Percentiles rank a stretch among this genome's conserved stretches.
Conservation (phyloP, 2,329 filamentous ascomycete species). For the Neoarthrinium moseri region DNA sequence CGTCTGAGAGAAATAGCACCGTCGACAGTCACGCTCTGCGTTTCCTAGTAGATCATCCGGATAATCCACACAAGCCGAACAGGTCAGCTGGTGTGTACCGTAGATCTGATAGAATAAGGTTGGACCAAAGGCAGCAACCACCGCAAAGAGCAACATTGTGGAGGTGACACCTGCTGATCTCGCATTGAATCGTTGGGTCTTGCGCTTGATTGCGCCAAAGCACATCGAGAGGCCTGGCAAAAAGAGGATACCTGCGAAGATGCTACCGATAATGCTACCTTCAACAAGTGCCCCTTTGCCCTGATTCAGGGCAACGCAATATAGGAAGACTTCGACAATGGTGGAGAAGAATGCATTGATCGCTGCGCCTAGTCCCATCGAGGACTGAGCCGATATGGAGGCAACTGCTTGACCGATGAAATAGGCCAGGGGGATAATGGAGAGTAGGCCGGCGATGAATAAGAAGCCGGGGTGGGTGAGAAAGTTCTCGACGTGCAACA, state of each 20-base stretch:
- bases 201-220: constrained; percentile 95
- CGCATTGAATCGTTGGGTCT: constrained; percentile 97
- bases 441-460: constrained; percentile 80
- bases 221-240: constrained; percentile 97
- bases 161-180: constrained; percentile 94
- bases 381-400: constrained; percentile 96
- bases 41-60: constrained; percentile 34
- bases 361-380: constrained; percentile 94
- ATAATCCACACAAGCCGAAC: constrained; percentile 61
- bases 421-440: constrained; percentile 94
- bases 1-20: constrained; percentile 90
- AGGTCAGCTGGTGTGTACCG: constrained; percentile 93
- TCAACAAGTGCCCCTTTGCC: constrained; percentile 93
- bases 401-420: constrained; percentile 98
- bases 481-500: constrained; percentile 67
- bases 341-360: constrained; percentile 99
- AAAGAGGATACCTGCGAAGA: constrained; percentile 94
- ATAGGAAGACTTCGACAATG: constrained; percentile 94
- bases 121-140: constrained; percentile 91
- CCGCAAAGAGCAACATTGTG: constrained; percentile 95
- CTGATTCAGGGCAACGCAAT: constrained; percentile 89
- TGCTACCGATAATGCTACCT: constrained; percentile 95
- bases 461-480: constrained; percentile 83
- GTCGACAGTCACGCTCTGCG: constrained; percentile 72
- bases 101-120: constrained; percentile 99